A percentile compares a stretch with the other conserved stretches of the same genome.
phyloP scores from a whole-genome alignment of 192 early-diverging fungal genomes.

The Coemansia sp. region DNA sequence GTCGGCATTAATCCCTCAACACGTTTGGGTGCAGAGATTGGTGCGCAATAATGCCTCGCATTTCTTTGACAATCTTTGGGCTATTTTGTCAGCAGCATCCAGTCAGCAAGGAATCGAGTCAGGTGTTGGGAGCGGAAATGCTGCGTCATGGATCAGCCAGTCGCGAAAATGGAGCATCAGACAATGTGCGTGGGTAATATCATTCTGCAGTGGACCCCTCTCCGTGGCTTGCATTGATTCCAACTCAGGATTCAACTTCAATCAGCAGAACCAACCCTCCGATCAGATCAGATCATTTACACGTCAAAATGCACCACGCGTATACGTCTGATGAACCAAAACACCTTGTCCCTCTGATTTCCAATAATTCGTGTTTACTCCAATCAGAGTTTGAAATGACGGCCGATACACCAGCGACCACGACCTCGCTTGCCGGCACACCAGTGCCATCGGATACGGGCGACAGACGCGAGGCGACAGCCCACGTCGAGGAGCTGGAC shows the following conservation, averaged over 20 bases:
- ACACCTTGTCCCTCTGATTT: not conserved
- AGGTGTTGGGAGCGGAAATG: not conserved
- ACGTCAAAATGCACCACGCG: too few relatives aligned
- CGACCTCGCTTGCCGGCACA: conserved; percentile 45
- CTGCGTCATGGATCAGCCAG: not conserved
- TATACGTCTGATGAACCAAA: not conserved
- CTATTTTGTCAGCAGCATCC: not conserved
- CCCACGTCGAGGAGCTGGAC: conserved; percentile 44
- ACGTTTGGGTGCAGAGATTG: not conserved
- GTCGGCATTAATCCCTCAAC: not conserved
- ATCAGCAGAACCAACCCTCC: too few relatives aligned
- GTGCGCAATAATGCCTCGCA: conserved; percentile 5
- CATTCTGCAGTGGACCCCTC: not conserved
- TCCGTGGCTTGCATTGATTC: too few relatives aligned
- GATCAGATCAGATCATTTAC: too few relatives aligned
- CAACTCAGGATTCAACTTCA: too few relatives aligned
- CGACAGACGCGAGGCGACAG: conserved; percentile 21
- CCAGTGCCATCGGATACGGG: conserved; percentile 43
- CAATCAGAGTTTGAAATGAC: conserved; percentile 7
- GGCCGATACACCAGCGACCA: conserved; percentile 40
- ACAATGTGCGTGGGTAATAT: not conserved
- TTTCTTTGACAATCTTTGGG: not conserved
- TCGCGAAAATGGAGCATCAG: conserved; percentile 4
- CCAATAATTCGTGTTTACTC: not conserved
- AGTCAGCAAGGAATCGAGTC: too few relatives aligned